A percentile compares a stretch with the other conserved stretches of the same genome.
phyloP scores from a whole-genome alignment of 176 grass and related monocot species.

The Microstegium vimineum region DNA sequence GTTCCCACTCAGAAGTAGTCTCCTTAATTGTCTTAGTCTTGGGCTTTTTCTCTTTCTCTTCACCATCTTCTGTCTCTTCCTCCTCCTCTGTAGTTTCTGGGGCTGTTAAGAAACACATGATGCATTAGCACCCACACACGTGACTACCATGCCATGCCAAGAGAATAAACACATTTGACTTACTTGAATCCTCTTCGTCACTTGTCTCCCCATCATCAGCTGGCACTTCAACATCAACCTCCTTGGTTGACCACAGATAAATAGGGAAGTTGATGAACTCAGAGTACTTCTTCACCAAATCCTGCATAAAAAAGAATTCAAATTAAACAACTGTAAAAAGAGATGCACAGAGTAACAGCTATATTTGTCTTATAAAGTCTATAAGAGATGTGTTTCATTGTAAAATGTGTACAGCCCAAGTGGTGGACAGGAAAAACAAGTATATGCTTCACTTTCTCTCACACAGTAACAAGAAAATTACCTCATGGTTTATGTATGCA shows the following conservation, averaged over 20 bases:
- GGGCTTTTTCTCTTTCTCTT: constrained; percentile 88
- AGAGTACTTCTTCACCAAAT: constrained; percentile 95
- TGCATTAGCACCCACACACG: neutral
- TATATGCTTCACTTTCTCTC: neutral
- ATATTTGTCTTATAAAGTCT: neutral
- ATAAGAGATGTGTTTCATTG: neutral
- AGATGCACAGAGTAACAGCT: neutral
- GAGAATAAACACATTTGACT: neutral
- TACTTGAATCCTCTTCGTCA: constrained; percentile 78
- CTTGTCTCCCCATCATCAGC: constrained; percentile 79
- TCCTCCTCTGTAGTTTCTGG: constrained; percentile 67
- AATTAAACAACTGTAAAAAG: neutral
- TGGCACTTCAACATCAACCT: constrained; percentile 94
- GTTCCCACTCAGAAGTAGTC: constrained; percentile 78
- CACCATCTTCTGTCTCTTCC: constrained; percentile 67
- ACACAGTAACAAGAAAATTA: neutral
- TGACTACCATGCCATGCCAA: neutral
- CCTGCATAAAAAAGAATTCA: constrained; percentile 40
- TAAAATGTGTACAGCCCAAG: neutral
- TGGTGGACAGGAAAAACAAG: neutral
- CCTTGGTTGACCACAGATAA: constrained; percentile 95
- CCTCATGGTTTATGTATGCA: neutral
- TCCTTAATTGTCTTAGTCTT: constrained; percentile 96
- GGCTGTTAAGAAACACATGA: constrained; percentile 27
- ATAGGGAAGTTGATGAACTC: constrained; percentile 99